Base-by-base conservation (phyloP, 2,329 filamentous ascomycete species). In the Drechslerella dactyloides region DNA sequence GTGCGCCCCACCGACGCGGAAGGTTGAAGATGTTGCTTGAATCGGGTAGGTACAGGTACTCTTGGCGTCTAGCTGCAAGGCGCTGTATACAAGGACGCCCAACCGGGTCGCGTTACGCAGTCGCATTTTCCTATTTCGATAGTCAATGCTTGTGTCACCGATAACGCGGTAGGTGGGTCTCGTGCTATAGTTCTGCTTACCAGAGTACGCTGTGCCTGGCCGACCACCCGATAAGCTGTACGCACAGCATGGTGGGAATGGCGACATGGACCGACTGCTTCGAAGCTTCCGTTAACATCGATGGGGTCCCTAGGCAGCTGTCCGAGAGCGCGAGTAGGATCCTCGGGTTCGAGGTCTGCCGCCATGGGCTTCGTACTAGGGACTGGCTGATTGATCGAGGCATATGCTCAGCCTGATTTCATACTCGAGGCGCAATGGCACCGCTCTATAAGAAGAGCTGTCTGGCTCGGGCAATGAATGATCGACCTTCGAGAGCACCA, bases 221-320 rank as follows among this genome's bases (percentile, higher is more conserved):
- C 27, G 21, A 42, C 17, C 24, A 61, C n/a, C 62, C 24, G 65
- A 62, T 72, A 61, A 72, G 42, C 27, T 30, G 33, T 37, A 59
- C 46, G 63, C 37, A 64, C 65, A 62, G 57, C 37, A 17, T 52
- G 35, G 58, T 35, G 27, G 27, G 8, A 33, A 33, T 33, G 27
- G 27, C 27, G 27, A 33, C 42, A 52, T 72, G 64, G 60, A 60
- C 68, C 27, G 11, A 27, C 46, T 53, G 27, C 58, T 65, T 33
- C 4, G 48, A 72, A 72, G 58, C 68, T 72, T 65, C 60, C 68
- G 40, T 65, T 65, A 65, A 57, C 50, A 65, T 72, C 60, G 48
- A 65, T 55, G 68, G 42, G 46, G 56, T 60, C 51, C 44, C 60
- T 72, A 72, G 68, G 68, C 68, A 72, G 60, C 68, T 72, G 60